A percentile compares a stretch with the other conserved stretches of the same genome.
Evolutionary conservation across 2,329 filamentous ascomycete genomes (phyloP).

Genomic region (Rutstroemia sydowiana): DNA sequence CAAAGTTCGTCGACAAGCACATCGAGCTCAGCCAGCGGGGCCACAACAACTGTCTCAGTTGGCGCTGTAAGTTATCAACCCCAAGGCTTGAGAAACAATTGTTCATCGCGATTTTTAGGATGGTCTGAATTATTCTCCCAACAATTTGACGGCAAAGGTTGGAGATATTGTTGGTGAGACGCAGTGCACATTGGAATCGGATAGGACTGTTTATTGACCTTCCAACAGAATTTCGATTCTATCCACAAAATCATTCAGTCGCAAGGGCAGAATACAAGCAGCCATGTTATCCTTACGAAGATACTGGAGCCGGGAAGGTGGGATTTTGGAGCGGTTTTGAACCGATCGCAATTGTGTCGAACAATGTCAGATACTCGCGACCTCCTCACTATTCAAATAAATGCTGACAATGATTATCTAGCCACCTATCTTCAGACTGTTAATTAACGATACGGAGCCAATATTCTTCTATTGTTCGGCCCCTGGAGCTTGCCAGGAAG

Average conservation of each 20-base stretch:
- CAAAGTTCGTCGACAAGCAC: not conserved
- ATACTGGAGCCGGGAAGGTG: constrained; percentile 38
- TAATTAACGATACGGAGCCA: constrained; percentile 54
- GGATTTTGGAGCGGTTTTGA: constrained; percentile 49
- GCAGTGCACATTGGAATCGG: not conserved
- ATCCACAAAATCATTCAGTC: constrained; percentile 57
- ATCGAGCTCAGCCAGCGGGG: constrained; percentile 11
- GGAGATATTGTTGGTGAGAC: constrained; percentile 41
- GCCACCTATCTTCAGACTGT: constrained; percentile 35
- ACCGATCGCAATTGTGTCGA: constrained; percentile 35
- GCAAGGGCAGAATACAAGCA: constrained; percentile 47
- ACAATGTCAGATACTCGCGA: constrained; percentile 33
- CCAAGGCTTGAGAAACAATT: constrained; percentile 1
- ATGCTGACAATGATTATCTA: constrained; percentile 11
- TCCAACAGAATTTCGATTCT: constrained; percentile 46
- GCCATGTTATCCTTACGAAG: constrained; percentile 58
- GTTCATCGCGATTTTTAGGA: constrained; percentile 13
- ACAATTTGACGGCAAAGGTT: constrained; percentile 32
- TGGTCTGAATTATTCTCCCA: constrained; percentile 31
- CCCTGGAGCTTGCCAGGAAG: constrained; percentile 55
- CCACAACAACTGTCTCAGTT: constrained; percentile 27
- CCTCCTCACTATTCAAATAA: not conserved
- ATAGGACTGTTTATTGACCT: constrained; percentile 1
- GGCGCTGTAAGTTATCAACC: constrained; percentile 25
- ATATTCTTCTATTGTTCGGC: constrained; percentile 67